Conservation (phyloP, 2,329 filamentous ascomycete species). For the Fusarium temperatum region DNA sequence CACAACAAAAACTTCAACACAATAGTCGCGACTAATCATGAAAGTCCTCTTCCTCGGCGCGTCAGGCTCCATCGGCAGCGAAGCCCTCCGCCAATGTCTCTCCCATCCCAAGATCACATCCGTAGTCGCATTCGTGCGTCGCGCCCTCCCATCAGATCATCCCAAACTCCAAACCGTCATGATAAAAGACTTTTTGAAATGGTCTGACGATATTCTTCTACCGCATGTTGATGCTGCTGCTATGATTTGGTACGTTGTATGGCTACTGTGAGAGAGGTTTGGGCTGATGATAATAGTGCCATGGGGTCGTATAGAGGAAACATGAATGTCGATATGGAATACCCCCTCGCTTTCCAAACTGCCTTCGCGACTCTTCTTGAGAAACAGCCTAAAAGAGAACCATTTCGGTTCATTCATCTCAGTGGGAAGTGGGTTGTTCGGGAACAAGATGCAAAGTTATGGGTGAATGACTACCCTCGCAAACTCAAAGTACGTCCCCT, state of each 20-base stretch:
- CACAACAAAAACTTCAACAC: fast-evolving
- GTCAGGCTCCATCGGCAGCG: slow-evolving; percentile 47
- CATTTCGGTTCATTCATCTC: slow-evolving; percentile 46
- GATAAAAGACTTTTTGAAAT: slow-evolving; percentile 32
- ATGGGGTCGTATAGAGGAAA: slow-evolving; percentile 37
- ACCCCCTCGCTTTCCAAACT: slow-evolving; percentile 29
- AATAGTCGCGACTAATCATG: slow-evolving; percentile 24
- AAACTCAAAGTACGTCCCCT: slow-evolving; percentile 28
- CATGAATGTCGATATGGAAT: slow-evolving; percentile 30
- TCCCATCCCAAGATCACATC: slow-evolving; percentile 41
- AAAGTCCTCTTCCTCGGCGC: slow-evolving; percentile 50
- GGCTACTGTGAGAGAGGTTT: no score
- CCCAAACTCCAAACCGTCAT: slow-evolving; percentile 25
- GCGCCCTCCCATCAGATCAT: slow-evolving; percentile 35
- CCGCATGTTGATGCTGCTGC: slow-evolving; percentile 32
- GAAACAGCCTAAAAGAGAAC: not conserved
- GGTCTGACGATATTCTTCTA: slow-evolving; percentile 17
- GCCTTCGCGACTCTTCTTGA: slow-evolving; percentile 12
- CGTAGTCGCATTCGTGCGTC: slow-evolving; percentile 47
- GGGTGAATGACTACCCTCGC: slow-evolving; percentile 31
- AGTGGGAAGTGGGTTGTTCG: slow-evolving; percentile 47
- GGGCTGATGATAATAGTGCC: slow-evolving; percentile 2
- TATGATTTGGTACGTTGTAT: slow-evolving; percentile 29
- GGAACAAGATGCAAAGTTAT: slow-evolving; percentile 45
- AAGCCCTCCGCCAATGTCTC: slow-evolving; percentile 46